Percentiles rank a stretch among this genome's conserved stretches.
Evolutionary conservation across 495 filamentous ascomycete genomes (phyloP).

Genomic region (Podospora pseudopauciseta): DNA sequence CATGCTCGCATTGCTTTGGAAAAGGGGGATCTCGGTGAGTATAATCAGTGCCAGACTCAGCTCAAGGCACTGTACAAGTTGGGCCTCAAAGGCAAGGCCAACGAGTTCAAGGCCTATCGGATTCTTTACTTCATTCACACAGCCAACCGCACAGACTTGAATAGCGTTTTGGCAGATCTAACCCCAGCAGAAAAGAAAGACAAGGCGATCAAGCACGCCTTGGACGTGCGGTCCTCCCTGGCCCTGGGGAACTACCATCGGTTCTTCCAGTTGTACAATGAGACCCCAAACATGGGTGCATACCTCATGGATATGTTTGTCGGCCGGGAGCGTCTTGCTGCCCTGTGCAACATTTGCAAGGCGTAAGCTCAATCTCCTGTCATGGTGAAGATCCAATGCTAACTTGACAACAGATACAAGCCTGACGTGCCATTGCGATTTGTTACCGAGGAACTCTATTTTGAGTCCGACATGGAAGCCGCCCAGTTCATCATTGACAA

Average conservation of each 20-base stretch:
- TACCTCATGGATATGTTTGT: constrained; percentile 99
- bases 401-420: constrained; percentile 68
- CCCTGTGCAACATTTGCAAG: constrained; percentile 86
- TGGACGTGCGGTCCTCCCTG: constrained; percentile 85
- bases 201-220: constrained; percentile 79
- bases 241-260: constrained; percentile 94
- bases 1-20: constrained; percentile 97
- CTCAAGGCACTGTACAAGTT: constrained; percentile 83
- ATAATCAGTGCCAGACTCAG: constrained; percentile 99
- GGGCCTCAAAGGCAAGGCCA: constrained; percentile 81
- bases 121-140: constrained; percentile 99
- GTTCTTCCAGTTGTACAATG: constrained; percentile 92
- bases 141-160: constrained; percentile 96
- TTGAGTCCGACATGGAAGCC: constrained; percentile 87
- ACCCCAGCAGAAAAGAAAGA: constrained; percentile 90
- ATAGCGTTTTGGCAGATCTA: constrained; percentile 96
- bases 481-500: constrained; percentile 82
- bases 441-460: constrained; percentile 91
- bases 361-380: constrained; percentile 60
- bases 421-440: constrained; percentile 83
- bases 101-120: constrained; percentile 98
- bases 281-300: constrained; percentile 94
- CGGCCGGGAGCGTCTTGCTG: constrained; percentile 83
- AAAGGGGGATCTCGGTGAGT: constrained; percentile 99
- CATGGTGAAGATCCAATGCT: constrained; percentile 23